Conservation (phyloP, 768 basidiomycete genomes). For the Lentinus tigrinus region DNA sequence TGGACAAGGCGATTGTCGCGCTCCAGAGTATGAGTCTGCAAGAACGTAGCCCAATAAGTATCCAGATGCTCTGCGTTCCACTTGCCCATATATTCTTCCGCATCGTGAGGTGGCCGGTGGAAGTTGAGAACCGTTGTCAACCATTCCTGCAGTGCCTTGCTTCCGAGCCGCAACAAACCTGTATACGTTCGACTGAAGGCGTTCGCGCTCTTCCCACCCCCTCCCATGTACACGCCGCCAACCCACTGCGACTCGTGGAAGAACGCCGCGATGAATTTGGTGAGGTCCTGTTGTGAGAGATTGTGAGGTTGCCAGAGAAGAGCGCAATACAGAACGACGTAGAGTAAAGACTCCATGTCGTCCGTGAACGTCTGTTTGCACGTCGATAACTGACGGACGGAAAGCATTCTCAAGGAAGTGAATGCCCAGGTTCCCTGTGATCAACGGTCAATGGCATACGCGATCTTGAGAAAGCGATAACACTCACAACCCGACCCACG, state of each 20-base stretch:
- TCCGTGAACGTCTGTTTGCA: neutral
- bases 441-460: too few relatives aligned
- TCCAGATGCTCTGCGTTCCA: too few relatives aligned
- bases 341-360: slow-evolving; percentile 16
- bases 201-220: neutral
- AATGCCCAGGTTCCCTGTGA: slow-evolving; percentile 3
- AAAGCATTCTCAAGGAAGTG: neutral
- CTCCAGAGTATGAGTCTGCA: neutral
- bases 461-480: neutral
- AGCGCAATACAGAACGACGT: slow-evolving; percentile 8
- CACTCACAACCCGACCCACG: neutral
- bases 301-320: slow-evolving; percentile 1
- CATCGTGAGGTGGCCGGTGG: neutral
- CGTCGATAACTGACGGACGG: neutral
- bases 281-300: neutral
- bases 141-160: neutral
- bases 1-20: slow-evolving; percentile 1
- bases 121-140: neutral
- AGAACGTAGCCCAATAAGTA: too few relatives aligned
- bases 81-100: too few relatives aligned
- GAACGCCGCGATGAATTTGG: neutral
- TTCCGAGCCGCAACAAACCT: neutral
- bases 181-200: neutral
- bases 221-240: neutral
- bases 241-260: neutral